phyloP scores from a whole-genome alignment of 2,329 filamentous ascomycete genomes.

The Cladosporium oxysporum region DNA sequence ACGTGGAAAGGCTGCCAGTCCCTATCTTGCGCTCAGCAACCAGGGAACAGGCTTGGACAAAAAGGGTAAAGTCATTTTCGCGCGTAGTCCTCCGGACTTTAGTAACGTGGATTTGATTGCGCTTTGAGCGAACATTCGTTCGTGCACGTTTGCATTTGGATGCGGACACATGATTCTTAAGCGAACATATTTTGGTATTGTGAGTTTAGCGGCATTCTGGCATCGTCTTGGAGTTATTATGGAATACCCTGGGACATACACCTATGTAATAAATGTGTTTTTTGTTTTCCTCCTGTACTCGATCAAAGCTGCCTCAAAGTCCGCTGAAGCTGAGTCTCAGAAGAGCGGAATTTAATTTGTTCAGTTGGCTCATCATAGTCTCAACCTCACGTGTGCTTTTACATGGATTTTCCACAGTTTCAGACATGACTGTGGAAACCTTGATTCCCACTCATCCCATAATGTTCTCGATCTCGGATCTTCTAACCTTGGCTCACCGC shows the following conservation, averaged over 20 bases:
- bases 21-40: conserved; percentile 84
- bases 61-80: conserved; percentile 65
- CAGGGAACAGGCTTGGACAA: conserved; percentile 86
- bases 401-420: too few relatives aligned
- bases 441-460: too few relatives aligned
- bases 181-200: not conserved
- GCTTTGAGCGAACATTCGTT: conserved; percentile 50
- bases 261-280: not conserved
- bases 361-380: too few relatives aligned
- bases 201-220: not conserved
- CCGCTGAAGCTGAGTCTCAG: too few relatives aligned
- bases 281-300: not conserved
- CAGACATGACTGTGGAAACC: too few relatives aligned
- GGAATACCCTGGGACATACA: conserved; percentile 1
- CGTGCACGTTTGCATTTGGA: not conserved
- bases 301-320: too few relatives aligned
- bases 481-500: too few relatives aligned
- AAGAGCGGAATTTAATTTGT: too few relatives aligned
- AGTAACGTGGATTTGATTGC: conserved; percentile 85
- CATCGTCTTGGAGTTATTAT: not conserved
- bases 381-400: too few relatives aligned
- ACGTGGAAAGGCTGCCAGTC: conserved; percentile 73
- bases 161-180: not conserved
- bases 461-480: too few relatives aligned
- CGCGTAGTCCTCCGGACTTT: conserved; percentile 47